Evolutionary conservation across 768 basidiomycete genomes (phyloP), one percentile per base, ranked within the genome.

Genomic region (Trametes maxima): DNA sequence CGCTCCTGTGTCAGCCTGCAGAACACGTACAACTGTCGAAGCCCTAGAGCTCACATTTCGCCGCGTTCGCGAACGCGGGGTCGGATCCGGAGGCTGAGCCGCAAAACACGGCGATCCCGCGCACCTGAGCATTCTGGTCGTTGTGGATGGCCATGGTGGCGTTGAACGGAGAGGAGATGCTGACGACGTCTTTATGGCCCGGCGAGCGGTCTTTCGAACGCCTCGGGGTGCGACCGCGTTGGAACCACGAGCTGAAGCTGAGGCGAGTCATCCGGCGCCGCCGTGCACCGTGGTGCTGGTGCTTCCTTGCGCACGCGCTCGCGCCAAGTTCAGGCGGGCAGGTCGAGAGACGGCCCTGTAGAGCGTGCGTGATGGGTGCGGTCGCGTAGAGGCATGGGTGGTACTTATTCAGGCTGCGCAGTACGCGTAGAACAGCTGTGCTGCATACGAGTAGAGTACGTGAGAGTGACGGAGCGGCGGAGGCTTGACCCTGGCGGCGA

Each of bases 41-140:
- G 42, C 35, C 16, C 37, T n/a, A 22, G 17, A 13, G 80, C 90
- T 65, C 63, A 92, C 92, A 92, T 40, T 74, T 59, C 1, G 94
- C 94, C 14, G 94, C 92, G 19, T 78, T 73, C 24, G 79, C 74
- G 70, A 84, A 94, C 1, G 86, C 85, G 11, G 80, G 75, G 52
- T 81, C 75, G 36, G 76, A 82, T 24, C 94, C 94, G 0, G 79
- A 68, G 0, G 86, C 89, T 0, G 94, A 89, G 8, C 85, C 95
- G 70, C 95, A 96, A 68, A 90, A 94, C 5, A 94, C 92, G 3
- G 89, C 87, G n/a, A 92, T 79, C 6, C 83, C 80, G 45, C 57
- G 54, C 44, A 57, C n/a, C 39, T 55, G 45, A 28, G 47, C 36
- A 17, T 56, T 55, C 49, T 67, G 52, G n/a, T 55, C 35, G 28